phyloP scores from a whole-genome alignment of 129 eudicot species.

The Daucus carota region DH1_v3.0 NC_030383.2:12502001-12502500 shows the following conservation, averaged over 20 bases:
- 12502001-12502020: not conserved
- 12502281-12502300: not conserved
- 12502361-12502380: not conserved
- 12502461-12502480: not conserved
- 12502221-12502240: not conserved
- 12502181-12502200: conserved; percentile 1
- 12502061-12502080: not conserved
- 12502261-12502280: not conserved
- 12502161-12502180: not conserved
- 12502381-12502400: not conserved
- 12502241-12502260: not conserved
- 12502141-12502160: not conserved
- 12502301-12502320: not conserved
- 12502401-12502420: not conserved
- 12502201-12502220: conserved; percentile 3
- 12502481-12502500: not conserved
- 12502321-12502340: not conserved
- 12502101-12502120: not conserved
- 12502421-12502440: not conserved
- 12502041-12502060: not conserved
- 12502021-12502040: not conserved
- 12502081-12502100: not conserved
- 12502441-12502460: not conserved
- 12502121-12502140: not conserved
- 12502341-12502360: not conserved